Conservation (phyloP, 768 basidiomycete genomes). For the Saitozyma sp. region DNA sequence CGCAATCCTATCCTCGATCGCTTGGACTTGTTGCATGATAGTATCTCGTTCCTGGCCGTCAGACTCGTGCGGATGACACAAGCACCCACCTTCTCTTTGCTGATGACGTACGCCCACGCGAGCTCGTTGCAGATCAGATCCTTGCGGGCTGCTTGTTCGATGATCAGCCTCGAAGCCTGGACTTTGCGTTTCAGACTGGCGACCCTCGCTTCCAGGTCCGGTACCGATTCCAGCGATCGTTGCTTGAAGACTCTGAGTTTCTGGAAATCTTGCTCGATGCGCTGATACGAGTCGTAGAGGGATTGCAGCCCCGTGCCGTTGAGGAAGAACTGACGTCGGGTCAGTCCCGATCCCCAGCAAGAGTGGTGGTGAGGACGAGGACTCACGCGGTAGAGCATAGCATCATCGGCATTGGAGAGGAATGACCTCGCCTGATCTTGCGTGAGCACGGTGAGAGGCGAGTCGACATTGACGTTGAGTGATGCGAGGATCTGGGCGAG, state of each 20-base stretch:
- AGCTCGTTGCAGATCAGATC: constrained; percentile 75
- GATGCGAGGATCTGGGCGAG: constrained; percentile 85
- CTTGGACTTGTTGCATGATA: constrained; percentile 50
- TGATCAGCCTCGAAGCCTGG: constrained; percentile 55
- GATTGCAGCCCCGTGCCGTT: constrained; percentile 87
- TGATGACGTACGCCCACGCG: constrained; percentile 81
- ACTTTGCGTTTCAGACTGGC: constrained; percentile 64
- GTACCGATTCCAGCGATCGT: constrained; percentile 59
- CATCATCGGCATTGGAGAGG: constrained; percentile 73
- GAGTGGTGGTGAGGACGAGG: not conserved
- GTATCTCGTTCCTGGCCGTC: constrained; percentile 46
- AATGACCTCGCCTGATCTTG: constrained; percentile 76
- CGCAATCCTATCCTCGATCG: constrained; percentile 58
- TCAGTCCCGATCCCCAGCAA: not conserved
- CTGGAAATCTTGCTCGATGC: constrained; percentile 71
- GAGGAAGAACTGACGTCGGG: constrained; percentile 74
- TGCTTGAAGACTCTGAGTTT: constrained; percentile 55
- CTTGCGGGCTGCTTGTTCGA: constrained; percentile 58
- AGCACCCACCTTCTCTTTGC: constrained; percentile 65
- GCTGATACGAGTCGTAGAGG: constrained; percentile 81
- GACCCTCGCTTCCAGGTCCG: constrained; percentile 67
- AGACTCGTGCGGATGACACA: not conserved
- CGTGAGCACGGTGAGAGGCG: constrained; percentile 76
- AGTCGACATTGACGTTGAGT: constrained; percentile 79
- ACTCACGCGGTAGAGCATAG: constrained; percentile 84